phyloP scores from a whole-genome alignment of 495 filamentous ascomycete genomes.

The Lasiosphaeria hispida region DNA sequence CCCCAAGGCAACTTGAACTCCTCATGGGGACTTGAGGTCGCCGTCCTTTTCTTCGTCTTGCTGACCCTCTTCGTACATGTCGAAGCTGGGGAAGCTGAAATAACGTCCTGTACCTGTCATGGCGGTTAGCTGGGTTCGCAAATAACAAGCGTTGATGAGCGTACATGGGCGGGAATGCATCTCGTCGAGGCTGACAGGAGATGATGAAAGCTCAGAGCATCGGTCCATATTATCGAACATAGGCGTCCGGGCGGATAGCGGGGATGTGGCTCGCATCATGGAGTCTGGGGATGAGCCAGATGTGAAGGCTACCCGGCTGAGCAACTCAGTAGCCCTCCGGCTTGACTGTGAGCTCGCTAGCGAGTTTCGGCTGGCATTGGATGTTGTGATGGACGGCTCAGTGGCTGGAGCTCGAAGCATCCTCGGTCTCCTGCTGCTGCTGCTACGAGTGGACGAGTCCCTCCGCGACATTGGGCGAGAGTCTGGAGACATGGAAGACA shows the following conservation, averaged over 20 bases:
- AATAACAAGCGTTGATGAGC: background rate
- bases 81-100: slow-evolving; percentile 59
- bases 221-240: slow-evolving; percentile 35
- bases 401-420: slow-evolving; percentile 52
- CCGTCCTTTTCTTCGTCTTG: slow-evolving; percentile 35
- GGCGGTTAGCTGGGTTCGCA: slow-evolving; percentile 13
- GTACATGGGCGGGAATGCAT: slow-evolving; percentile 26
- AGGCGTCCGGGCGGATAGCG: slow-evolving; percentile 35
- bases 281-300: slow-evolving; percentile 38
- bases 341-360: slow-evolving; percentile 44
- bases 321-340: slow-evolving; percentile 49
- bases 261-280: slow-evolving; percentile 31
- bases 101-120: slow-evolving; percentile 43
- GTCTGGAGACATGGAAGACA: slow-evolving; percentile 29
- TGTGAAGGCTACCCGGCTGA: slow-evolving; percentile 51
- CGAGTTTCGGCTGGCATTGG: slow-evolving; percentile 49
- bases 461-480: slow-evolving; percentile 32
- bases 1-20: slow-evolving; percentile 6
- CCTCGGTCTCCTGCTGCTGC: slow-evolving; percentile 42
- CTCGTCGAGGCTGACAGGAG: slow-evolving; percentile 34
- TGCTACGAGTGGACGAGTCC: slow-evolving; percentile 36
- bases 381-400: slow-evolving; percentile 54
- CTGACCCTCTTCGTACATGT: slow-evolving; percentile 44
- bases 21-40: slow-evolving; percentile 31
- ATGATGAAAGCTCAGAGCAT: slow-evolving; percentile 27